phyloP scores from a whole-genome alignment of 2,329 filamentous ascomycete genomes.

The Fusarium solani-melongenae region DNA sequence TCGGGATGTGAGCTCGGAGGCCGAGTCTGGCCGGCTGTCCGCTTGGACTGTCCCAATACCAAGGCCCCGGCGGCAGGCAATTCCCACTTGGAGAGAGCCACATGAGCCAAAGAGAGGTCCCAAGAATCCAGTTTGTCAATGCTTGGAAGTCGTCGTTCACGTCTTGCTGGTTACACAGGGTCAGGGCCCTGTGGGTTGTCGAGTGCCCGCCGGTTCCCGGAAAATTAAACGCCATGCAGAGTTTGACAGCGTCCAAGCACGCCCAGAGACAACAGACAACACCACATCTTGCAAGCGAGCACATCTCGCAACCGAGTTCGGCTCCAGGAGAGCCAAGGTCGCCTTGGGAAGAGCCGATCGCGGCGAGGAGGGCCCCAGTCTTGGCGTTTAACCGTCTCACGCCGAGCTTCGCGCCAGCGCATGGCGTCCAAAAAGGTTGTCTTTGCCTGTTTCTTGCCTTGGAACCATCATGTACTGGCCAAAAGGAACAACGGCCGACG shows the following conservation, averaged over 20 bases:
- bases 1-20: neutral
- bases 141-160: neutral
- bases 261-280: neutral
- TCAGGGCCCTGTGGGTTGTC: neutral
- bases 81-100: slow-evolving; percentile 2
- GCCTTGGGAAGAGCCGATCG: neutral
- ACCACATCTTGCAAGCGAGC: neutral
- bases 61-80: slow-evolving; percentile 3
- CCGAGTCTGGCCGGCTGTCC: neutral
- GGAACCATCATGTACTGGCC: neutral
- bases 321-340: neutral
- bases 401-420: neutral
- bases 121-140: neutral
- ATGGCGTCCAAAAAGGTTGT: neutral
- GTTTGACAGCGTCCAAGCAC: neutral
- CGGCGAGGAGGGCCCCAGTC: neutral
- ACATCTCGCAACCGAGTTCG: neutral
- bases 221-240: neutral
- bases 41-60: neutral
- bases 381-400: neutral
- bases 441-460: neutral
- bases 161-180: neutral
- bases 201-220: neutral
- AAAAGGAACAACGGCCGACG: neutral
- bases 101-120: neutral